A percentile compares a stretch with the other conserved stretches of the same genome.
Conservation (phyloP, 1,284 basidiomycete genomes). For the Cerioporus squamosus region DNA sequence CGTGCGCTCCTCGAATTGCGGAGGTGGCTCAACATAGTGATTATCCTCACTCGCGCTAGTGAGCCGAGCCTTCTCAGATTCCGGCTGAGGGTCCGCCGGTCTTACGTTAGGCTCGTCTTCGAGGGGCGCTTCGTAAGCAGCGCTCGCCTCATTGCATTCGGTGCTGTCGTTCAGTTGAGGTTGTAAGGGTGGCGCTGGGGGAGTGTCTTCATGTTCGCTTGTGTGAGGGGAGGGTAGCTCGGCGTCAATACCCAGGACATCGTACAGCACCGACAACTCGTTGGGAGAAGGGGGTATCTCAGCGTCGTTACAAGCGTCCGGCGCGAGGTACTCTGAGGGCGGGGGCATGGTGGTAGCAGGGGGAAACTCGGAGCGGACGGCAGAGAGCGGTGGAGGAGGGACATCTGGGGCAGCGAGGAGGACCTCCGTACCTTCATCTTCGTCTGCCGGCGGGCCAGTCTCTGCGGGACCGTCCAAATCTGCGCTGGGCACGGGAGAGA, state of each 20-base stretch:
- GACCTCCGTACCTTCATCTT: background rate
- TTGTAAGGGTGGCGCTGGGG: background rate
- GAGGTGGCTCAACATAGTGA: no score
- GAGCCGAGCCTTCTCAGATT: no score
- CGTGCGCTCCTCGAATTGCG: background rate
- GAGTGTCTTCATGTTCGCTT: background rate
- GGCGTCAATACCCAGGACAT: background rate
- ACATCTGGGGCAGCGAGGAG: background rate
- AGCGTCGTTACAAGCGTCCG: background rate
- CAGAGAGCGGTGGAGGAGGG: background rate
- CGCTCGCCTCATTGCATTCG: background rate
- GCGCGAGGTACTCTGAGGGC: background rate
- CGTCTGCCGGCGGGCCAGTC: no score
- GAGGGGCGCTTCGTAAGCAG: background rate
- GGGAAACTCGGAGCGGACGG: background rate
- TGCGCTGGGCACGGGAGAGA: background rate
- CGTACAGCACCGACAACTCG: background rate
- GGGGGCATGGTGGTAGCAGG: background rate
- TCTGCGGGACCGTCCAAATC: background rate
- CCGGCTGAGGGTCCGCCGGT: no score
- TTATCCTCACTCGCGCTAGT: no score
- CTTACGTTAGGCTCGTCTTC: background rate
- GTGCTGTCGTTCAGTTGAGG: background rate
- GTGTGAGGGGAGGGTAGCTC: background rate
- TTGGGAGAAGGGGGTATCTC: no score